A percentile compares a stretch with the other conserved stretches of the same genome.
These are phyloP conservation scores for Didymella sp. DNA, from an alignment of 2,329 filamentous ascomycete species.

Conservation along the genomic window DNA sequence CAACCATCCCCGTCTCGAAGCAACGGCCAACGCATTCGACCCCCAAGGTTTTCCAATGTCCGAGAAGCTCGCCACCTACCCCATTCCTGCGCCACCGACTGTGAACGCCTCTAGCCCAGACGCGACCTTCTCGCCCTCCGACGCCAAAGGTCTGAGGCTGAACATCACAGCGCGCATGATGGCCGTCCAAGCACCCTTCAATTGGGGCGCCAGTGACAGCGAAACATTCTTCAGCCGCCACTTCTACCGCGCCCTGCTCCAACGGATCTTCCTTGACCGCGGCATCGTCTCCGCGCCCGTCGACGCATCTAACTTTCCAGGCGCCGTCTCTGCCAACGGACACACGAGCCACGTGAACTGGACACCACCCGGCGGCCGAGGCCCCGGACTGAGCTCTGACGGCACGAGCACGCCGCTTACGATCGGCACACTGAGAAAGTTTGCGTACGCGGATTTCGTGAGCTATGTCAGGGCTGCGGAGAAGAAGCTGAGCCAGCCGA, in stretches of 20 bases:
- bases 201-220: slow-evolving; percentile 85
- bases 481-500: slow-evolving; percentile 65
- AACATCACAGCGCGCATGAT: slow-evolving; percentile 99
- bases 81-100: slow-evolving; percentile 24
- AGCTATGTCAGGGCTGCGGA: slow-evolving; percentile 83
- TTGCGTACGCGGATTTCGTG: slow-evolving; percentile 76
- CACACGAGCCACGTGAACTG: slow-evolving; percentile 45
- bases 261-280: slow-evolving; percentile 88
- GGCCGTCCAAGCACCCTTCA: slow-evolving; percentile 93
- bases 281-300: slow-evolving; percentile 71
- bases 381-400: slow-evolving; percentile 46
- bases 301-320: slow-evolving; percentile 32
- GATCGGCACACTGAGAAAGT: slow-evolving; percentile 83
- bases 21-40: slow-evolving; percentile 76
- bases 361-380: slow-evolving; percentile 58
- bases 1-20: slow-evolving; percentile 71
- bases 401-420: slow-evolving; percentile 78
- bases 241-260: slow-evolving; percentile 88
- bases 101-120: neutral
- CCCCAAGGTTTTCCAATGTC: slow-evolving; percentile 96
- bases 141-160: slow-evolving; percentile 70
- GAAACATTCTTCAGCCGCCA: slow-evolving; percentile 90
- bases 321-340: slow-evolving; percentile 52
- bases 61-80: slow-evolving; percentile 65
- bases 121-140: slow-evolving; percentile 5